phyloP scores from a whole-genome alignment of 2,329 filamentous ascomycete species.

The Neonectria sp. region DNA sequence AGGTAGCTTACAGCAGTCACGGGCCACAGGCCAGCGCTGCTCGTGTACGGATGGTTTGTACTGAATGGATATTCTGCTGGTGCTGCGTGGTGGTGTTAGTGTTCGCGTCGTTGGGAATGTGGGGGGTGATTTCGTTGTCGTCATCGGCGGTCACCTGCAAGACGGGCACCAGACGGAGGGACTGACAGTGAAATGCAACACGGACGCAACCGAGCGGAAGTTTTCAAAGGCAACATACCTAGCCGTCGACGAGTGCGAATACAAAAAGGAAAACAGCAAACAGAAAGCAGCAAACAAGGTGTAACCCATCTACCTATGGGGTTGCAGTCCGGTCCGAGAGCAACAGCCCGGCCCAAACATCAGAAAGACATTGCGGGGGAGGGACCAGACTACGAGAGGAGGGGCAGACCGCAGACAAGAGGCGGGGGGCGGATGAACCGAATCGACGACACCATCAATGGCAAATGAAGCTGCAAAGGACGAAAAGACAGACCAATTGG shows the following conservation, averaged over 20 bases:
- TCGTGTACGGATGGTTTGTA: not conserved
- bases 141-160: constrained; percentile 12
- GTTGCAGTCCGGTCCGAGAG: constrained; percentile 5
- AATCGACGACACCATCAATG: constrained; percentile 19
- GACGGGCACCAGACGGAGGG: constrained; percentile 2
- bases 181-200: not conserved
- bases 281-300: constrained; percentile 2
- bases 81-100: constrained; percentile 12
- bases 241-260: constrained; percentile 14
- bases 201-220: not conserved
- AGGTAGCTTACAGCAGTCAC: constrained; percentile 17
- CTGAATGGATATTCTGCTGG: not conserved
- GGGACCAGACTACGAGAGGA: constrained; percentile 12
- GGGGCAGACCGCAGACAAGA: constrained; percentile 9
- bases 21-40: constrained; percentile 10
- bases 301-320: constrained; percentile 17
- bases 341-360: constrained; percentile 6
- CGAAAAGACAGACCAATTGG: constrained; percentile 7
- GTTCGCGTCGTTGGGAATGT: constrained; percentile 7
- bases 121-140: constrained; percentile 12
- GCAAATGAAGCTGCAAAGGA: constrained; percentile 12
- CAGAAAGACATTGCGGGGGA: constrained; percentile 30
- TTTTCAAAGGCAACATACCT: not conserved
- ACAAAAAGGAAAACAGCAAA: not conserved
- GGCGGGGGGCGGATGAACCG: constrained; percentile 8